Evolutionary conservation across 2,329 filamentous ascomycete species (phyloP), one percentile per base, ranked within the genome.

Genomic region (Fusarium continuum): DNA sequence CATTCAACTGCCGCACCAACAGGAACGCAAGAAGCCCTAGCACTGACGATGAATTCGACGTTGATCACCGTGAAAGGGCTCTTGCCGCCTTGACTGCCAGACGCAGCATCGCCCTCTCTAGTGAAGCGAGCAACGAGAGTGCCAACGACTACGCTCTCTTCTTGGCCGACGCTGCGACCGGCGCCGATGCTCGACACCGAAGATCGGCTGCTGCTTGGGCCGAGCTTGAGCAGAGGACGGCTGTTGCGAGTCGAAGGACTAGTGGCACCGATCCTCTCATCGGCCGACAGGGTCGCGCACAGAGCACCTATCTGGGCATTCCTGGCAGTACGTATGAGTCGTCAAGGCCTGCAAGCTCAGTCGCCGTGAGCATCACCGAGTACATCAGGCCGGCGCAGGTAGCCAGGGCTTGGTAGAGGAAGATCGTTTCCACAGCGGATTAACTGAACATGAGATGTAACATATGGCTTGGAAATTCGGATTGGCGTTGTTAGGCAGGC

Each of bases 91-190:
- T 64, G 14, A 66, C 41, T 19, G 25, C 56, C 7, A 55, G 20
- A 14, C 58, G 49, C 20, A 62, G 59, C 7, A 51, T 57, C 35
- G 34, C 60, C 16, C n/a, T 49, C 3, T 53, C 39, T 1, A 59
- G 63, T 7, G 45, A 47, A 9, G 32, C 39, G 3, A 58, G 58
- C 28, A 56, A 28, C 14, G 51, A 25, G 31, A 48, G 28, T 20
- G 35, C 35, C 36, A 63, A 55, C 11, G 72, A 74, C 55, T 73
- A 71, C 43, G 55, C 59, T 3, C 39, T 61, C 23, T 72, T 72
- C 55, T 43, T 70, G 10, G 61, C 56, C 19, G 55, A 65, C n/a
- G 65, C 65, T 6, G 32, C 65, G 16, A 59, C 40, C 20, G 29
- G 43, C 14, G 16, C 49, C 9, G 47, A 55, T 23, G 29, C 56